Evolutionary conservation across 768 basidiomycete species (phyloP).

Genomic region (Suillus americanus): DNA sequence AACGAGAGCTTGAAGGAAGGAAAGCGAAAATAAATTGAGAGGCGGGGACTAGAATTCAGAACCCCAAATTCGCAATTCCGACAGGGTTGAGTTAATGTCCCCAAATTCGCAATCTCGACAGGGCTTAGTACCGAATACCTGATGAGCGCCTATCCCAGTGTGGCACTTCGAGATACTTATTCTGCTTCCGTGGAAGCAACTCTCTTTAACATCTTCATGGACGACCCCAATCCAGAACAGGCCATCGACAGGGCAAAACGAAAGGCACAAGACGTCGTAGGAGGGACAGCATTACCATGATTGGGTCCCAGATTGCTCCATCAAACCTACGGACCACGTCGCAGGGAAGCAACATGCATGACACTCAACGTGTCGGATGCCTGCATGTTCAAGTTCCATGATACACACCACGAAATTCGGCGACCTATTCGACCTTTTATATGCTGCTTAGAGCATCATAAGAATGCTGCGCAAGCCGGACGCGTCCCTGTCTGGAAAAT

Average conservation of each 20-base stretch:
- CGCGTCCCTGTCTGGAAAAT: background rate
- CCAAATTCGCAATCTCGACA: slow-evolving; percentile 6
- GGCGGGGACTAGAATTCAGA: background rate
- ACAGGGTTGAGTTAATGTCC: slow-evolving; percentile 7
- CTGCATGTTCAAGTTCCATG: background rate
- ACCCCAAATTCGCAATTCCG: slow-evolving; percentile 7
- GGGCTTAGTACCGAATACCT: slow-evolving; percentile 2
- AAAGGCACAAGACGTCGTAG: background rate
- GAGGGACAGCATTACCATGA: slow-evolving; percentile 3
- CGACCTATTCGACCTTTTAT: background rate
- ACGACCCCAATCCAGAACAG: background rate
- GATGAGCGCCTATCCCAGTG: slow-evolving; percentile 4
- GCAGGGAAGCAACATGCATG: background rate
- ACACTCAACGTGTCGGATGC: background rate
- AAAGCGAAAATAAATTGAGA: slow-evolving; percentile 6
- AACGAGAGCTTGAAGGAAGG: background rate
- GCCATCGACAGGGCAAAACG: background rate
- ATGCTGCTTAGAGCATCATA: background rate
- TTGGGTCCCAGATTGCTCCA: slow-evolving; percentile 16
- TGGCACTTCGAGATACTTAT: background rate
- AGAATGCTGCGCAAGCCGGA: background rate
- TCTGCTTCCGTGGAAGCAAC: slow-evolving; percentile 6
- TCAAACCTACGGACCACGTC: background rate
- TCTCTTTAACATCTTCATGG: background rate
- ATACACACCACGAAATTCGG: background rate